These are phyloP conservation scores for Urochloa ruziziensis DNA, from an alignment of 176 grass and related monocot genomes.

Conservation along the genomic window DNA sequence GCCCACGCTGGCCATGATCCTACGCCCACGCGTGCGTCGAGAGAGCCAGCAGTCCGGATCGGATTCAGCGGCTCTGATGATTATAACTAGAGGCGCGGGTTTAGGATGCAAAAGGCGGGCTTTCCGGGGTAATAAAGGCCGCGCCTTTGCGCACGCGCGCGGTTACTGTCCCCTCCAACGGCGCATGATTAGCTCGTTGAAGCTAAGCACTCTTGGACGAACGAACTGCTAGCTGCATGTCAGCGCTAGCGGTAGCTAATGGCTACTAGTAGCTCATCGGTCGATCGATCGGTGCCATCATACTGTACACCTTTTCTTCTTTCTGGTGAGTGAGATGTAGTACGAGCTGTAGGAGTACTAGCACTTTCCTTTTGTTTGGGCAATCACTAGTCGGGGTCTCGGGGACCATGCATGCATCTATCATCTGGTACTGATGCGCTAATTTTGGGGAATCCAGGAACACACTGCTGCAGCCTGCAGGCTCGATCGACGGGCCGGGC, in stretches of 20 bases:
- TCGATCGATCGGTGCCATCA: neutral
- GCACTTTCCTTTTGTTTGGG: too few species aligned
- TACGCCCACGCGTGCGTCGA: neutral
- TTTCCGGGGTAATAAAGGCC: constrained; percentile 27
- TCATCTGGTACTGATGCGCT: too few species aligned
- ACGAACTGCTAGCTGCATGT: too few species aligned
- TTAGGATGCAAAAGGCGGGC: constrained; percentile 26
- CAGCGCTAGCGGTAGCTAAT: too few species aligned
- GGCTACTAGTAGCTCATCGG: neutral
- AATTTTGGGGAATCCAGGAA: too few species aligned
- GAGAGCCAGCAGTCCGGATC: neutral
- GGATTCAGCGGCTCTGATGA: constrained; percentile 16
- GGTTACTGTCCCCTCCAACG: neutral
- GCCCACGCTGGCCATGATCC: constrained; percentile 24
- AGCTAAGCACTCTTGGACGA: neutral
- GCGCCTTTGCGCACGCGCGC: constrained; percentile 45
- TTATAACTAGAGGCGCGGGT: constrained; percentile 5
- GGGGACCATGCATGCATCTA: too few species aligned
- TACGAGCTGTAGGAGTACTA: too few species aligned
- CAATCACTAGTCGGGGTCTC: too few species aligned
- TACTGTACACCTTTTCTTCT: neutral
- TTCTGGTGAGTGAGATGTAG: too few species aligned
- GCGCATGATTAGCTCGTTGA: constrained; percentile 40
- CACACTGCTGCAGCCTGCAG: too few species aligned
- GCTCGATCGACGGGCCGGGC: too few species aligned